Evolutionary conservation across 306 rosid species (phyloP).

Genomic region (Acacia acuminata): DNA sequence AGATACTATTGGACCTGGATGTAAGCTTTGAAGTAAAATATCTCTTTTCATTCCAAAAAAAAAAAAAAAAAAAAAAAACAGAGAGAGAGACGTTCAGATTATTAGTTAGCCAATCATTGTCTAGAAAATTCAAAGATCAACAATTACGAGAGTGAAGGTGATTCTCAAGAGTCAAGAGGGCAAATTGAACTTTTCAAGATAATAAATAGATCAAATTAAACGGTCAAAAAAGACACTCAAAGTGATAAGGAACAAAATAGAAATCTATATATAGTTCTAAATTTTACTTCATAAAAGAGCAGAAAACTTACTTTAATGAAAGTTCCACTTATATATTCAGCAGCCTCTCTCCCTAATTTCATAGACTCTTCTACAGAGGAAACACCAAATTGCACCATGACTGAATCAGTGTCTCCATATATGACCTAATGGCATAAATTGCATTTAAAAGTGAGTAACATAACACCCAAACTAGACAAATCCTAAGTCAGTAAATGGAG

Average conservation of each 20-base stretch:
- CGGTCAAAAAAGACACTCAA: conserved; percentile 7
- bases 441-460: conserved; percentile 19
- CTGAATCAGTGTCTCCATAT: conserved; percentile 97
- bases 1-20: too few relatives aligned
- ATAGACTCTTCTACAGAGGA: conserved; percentile 77
- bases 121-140: neutral
- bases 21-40: too few relatives aligned
- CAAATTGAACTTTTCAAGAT: neutral
- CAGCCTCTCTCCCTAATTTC: conserved; percentile 93
- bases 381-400: conserved; percentile 97
- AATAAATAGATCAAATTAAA: conserved; percentile 14
- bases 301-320: conserved; percentile 60
- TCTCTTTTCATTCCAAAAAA: too few relatives aligned
- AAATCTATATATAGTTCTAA: conserved; percentile 10
- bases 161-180: neutral
- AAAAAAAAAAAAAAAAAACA: too few relatives aligned
- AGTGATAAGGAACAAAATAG: conserved; percentile 4
- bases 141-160: neutral
- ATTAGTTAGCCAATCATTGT: neutral
- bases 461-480: conserved; percentile 9
- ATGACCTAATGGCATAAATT: conserved; percentile 64
- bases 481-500: conserved; percentile 18
- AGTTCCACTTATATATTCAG: conserved; percentile 83
- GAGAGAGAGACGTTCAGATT: neutral
- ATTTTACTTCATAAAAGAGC: conserved; percentile 3